Evolutionary conservation across 1,284 basidiomycete species (phyloP).

Genomic region (Ganoderma lucidum): DNA sequence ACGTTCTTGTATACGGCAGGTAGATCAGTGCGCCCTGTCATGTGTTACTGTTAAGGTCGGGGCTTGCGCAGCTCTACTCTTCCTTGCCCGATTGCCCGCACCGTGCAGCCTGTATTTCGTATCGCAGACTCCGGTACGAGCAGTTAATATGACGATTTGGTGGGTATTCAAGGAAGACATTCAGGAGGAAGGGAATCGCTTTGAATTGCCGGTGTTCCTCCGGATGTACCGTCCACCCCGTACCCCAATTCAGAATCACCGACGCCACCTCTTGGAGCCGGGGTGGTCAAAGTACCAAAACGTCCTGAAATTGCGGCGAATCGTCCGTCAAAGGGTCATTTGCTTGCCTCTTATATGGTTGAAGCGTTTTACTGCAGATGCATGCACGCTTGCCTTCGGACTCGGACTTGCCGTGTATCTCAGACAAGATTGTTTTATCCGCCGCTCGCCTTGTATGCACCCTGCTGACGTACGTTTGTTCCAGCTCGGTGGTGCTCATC

Average conservation of each 20-base stretch:
- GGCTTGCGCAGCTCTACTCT: background rate
- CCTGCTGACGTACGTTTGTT: background rate
- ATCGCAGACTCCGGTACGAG: background rate
- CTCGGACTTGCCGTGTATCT: background rate
- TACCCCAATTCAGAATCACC: background rate
- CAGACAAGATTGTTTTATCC: background rate
- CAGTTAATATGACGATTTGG: background rate
- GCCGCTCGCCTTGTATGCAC: background rate
- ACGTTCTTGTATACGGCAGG: no score
- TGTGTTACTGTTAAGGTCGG: no score
- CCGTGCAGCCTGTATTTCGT: background rate
- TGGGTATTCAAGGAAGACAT: background rate
- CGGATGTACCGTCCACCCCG: background rate
- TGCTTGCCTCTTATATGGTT: background rate
- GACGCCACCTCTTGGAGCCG: background rate
- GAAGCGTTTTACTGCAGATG: background rate
- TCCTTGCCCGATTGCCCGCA: background rate
- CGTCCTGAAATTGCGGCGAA: background rate
- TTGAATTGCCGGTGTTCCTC: background rate
- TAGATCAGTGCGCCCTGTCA: no score
- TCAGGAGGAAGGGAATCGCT: background rate
- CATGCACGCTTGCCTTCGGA: background rate
- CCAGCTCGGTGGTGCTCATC: constrained; percentile 24
- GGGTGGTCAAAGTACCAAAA: background rate
- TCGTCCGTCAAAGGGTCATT: background rate